Conservation (phyloP, 129 eudicot genomes). For the Sambucus nigra region DNA sequence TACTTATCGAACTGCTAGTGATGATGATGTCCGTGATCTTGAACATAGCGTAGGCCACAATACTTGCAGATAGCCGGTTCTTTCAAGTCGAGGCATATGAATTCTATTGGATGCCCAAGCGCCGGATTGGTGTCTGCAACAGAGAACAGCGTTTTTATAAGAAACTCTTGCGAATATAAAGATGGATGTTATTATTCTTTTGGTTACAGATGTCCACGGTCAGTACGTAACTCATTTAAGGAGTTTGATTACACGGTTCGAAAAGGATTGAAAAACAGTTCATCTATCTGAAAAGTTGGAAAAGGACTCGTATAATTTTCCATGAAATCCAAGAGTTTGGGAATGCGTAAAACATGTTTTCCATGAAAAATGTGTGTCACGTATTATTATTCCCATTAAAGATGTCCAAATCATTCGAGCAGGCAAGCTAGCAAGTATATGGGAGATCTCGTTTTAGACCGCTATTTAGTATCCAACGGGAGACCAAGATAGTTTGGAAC, state of each 20-base stretch:
- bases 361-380: too few relatives aligned
- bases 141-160: neutral
- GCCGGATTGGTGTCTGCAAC: constrained; percentile 74
- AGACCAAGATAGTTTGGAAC: too few relatives aligned
- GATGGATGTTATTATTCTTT: neutral
- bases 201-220: neutral
- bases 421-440: too few relatives aligned
- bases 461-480: too few relatives aligned
- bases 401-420: too few relatives aligned
- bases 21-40: constrained; percentile 45
- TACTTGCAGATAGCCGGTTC: constrained; percentile 94
- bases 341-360: too few relatives aligned
- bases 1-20: constrained; percentile 28
- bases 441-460: too few relatives aligned
- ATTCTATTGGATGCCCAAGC: constrained; percentile 93
- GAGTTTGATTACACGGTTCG: constrained; percentile 1
- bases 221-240: neutral
- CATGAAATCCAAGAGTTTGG: too few relatives aligned
- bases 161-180: neutral
- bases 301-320: too few relatives aligned
- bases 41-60: constrained; percentile 89
- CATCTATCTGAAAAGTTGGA: too few relatives aligned
- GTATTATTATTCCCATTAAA: too few relatives aligned
- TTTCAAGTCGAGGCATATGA: constrained; percentile 75
- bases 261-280: too few relatives aligned